Conservation (phyloP, 1,284 basidiomycete genomes). For the Entoloma clypeatum region DNA sequence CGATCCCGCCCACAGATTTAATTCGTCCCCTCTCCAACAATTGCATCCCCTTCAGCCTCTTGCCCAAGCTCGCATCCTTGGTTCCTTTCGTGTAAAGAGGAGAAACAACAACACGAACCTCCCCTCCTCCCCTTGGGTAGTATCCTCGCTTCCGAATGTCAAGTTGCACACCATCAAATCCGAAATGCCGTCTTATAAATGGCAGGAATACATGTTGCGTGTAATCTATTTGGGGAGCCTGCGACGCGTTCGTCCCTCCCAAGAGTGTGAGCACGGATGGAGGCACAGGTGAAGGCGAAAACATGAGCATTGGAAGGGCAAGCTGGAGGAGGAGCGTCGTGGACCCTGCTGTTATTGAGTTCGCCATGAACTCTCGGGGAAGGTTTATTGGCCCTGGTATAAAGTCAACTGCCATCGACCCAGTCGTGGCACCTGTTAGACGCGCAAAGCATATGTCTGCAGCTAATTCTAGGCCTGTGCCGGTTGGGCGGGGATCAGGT, state of each 20-base stretch:
- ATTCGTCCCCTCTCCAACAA: conserved; percentile 54
- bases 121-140: conserved; percentile 66
- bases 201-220: conserved; percentile 59
- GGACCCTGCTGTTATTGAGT: conserved; percentile 66
- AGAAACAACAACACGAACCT: conserved; percentile 43
- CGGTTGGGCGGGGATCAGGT: not conserved
- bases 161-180: conserved; percentile 39
- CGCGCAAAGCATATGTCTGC: conserved; percentile 52
- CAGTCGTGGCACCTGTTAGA: conserved; percentile 46
- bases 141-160: conserved; percentile 56
- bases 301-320: conserved; percentile 64
- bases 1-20: conserved; percentile 45
- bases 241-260: conserved; percentile 66
- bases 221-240: conserved; percentile 72
- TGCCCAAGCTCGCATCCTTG: too few relatives aligned
- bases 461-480: conserved; percentile 58
- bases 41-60: conserved; percentile 43
- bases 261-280: conserved; percentile 47
- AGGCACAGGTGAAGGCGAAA: conserved; percentile 31
- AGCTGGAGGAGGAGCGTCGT: conserved; percentile 67
- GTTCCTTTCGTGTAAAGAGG: conserved; percentile 28
- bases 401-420: conserved; percentile 51
- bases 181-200: conserved; percentile 56
- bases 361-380: conserved; percentile 48
- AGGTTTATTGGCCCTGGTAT: conserved; percentile 42